A percentile compares a stretch with the other conserved stretches of the same genome.
These are phyloP conservation scores for Nasturtium officinale DNA, from an alignment of 345 rosid species.

Conservation along the genomic window DNA sequence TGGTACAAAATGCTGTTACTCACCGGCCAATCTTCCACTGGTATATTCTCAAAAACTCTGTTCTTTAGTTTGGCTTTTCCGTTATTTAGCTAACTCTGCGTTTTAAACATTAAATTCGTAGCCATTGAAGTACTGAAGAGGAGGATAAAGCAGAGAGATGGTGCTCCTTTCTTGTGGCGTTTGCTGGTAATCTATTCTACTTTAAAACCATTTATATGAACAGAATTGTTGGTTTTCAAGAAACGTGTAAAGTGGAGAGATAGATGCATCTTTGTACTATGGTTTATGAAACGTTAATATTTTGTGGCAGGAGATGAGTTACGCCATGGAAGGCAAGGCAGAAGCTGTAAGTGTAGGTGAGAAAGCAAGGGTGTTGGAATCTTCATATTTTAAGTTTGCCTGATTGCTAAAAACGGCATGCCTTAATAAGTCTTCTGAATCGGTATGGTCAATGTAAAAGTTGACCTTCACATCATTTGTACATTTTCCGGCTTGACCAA, in stretches of 20 bases:
- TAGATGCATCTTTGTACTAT: not conserved
- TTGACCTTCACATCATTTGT: conserved; percentile 22
- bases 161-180: conserved; percentile 76
- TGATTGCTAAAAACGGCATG: conserved; percentile 4
- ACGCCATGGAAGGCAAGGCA: conserved; percentile 47
- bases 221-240: not conserved
- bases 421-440: conserved; percentile 23
- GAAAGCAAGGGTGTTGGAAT: conserved; percentile 58
- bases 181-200: conserved; percentile 50
- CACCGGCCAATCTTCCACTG: conserved; percentile 58
- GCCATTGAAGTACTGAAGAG: conserved; percentile 57
- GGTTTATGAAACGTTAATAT: not conserved
- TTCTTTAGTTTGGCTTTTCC: not conserved
- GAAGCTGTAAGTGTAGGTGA: conserved; percentile 50
- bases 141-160: conserved; percentile 60
- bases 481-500: conserved; percentile 16
- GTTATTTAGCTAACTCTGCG: not conserved
- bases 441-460: conserved; percentile 17
- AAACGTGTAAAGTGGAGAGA: not conserved
- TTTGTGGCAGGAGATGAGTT: conserved; percentile 64
- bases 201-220: not conserved
- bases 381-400: conserved; percentile 48
- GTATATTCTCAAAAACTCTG: conserved; percentile 40
- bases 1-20: conserved; percentile 64
- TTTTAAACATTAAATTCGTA: conserved; percentile 18